These are phyloP conservation scores for Stephanodiscus triporus DNA, from an alignment of 108 stramenopile genomes.

Conservation along the genomic window DNA sequence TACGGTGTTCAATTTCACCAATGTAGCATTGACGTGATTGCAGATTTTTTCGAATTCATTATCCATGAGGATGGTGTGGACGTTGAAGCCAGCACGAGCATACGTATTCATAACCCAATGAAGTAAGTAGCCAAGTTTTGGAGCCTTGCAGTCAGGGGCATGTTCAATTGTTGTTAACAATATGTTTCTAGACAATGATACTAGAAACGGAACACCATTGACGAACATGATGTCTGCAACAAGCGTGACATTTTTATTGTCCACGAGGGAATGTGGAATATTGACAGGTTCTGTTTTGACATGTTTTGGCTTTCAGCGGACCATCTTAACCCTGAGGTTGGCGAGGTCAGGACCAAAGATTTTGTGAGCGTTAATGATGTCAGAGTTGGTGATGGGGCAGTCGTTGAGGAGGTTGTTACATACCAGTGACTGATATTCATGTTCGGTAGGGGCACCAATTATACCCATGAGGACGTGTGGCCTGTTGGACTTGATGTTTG, in stretches of 20 bases:
- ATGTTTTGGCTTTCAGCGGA: not conserved
- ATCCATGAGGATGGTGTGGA: conserved; percentile 11
- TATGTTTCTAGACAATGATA: not conserved
- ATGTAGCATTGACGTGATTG: conserved; percentile 7
- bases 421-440: conserved; percentile 1
- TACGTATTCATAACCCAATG: conserved; percentile 16
- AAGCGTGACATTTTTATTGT: conserved; percentile 28
- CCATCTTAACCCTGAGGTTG: conserved; percentile 39
- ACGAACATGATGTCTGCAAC: too few relatives aligned
- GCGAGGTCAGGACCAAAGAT: conserved; percentile 16
- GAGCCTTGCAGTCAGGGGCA: not conserved
- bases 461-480: not conserved
- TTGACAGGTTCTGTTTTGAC: conserved; percentile 1
- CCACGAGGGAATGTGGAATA: conserved; percentile 28
- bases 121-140: conserved; percentile 5
- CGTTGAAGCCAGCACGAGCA: conserved; percentile 16
- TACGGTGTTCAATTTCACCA: conserved; percentile 46
- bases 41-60: conserved; percentile 19
- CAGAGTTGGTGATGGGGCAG: conserved; percentile 39
- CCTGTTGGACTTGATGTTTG: conserved; percentile 1
- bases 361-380: conserved; percentile 4
- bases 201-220: too few relatives aligned
- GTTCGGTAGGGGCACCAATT: conserved; percentile 7
- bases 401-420: not conserved
- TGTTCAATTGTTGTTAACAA: not conserved